A percentile compares a stretch with the other conserved stretches of the same genome.
These are phyloP conservation scores for Tuber microsphaerosporum DNA, from an alignment of 495 filamentous ascomycete species.

Conservation along the genomic window DNA sequence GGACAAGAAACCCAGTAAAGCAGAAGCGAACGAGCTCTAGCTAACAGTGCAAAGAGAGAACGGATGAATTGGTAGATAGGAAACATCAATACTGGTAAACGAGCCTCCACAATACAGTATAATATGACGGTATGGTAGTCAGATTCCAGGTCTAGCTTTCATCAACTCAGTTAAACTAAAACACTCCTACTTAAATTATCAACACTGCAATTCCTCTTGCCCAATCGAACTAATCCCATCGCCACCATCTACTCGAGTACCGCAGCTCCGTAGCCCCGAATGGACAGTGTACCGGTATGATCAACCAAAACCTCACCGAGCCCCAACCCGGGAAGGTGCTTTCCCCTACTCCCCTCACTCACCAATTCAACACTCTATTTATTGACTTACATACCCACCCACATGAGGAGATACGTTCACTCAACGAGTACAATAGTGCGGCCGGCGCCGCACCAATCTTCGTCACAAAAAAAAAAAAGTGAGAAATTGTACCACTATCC, in stretches of 20 bases:
- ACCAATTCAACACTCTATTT: not conserved
- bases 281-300: not conserved
- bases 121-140: not conserved
- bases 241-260: not conserved
- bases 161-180: not conserved
- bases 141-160: not conserved
- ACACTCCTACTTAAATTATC: not conserved
- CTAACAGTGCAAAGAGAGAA: not conserved
- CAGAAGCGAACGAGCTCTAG: too few relatives aligned
- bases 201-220: not conserved
- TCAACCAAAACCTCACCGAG: not conserved
- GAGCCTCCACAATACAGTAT: not conserved
- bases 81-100: not conserved
- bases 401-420: not conserved
- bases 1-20: not conserved
- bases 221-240: not conserved
- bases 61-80: not conserved
- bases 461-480: not conserved
- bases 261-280: not conserved
- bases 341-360: not conserved
- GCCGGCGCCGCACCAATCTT: slow-evolving; percentile 17
- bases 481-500: not conserved
- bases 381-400: not conserved
- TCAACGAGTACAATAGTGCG: not conserved
- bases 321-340: not conserved